phyloP scores from a whole-genome alignment of 73 alveolate species.

The Paramecium caudatum region DNA sequence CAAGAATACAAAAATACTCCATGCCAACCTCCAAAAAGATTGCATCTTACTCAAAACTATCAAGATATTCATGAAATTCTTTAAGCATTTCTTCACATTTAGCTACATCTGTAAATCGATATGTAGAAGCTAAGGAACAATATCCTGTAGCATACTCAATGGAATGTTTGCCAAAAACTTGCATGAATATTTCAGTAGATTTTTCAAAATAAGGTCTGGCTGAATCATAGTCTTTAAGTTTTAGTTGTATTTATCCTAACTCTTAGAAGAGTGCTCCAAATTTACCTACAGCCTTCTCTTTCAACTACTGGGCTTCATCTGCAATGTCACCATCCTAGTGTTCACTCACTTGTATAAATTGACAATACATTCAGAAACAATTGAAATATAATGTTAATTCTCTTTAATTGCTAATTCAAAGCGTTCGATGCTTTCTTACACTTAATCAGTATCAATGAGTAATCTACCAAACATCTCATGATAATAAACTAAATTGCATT shows the following conservation, averaged over 20 bases:
- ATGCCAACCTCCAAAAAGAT: constrained; percentile 21
- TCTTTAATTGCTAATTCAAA: neutral
- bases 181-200: neutral
- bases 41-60: neutral
- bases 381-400: neutral
- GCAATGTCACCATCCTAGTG: neutral
- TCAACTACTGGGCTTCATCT: neutral
- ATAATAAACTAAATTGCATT: neutral
- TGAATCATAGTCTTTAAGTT: neutral
- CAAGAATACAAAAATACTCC: constrained; percentile 28
- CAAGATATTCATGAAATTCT: constrained; percentile 36
- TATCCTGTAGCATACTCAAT: neutral
- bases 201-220: constrained; percentile 45
- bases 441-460: neutral
- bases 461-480: constrained; percentile 1
- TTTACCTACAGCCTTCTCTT: neutral
- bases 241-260: neutral
- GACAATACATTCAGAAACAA: neutral
- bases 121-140: constrained; percentile 26
- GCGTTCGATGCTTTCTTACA: neutral
- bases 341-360: neutral
- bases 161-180: constrained; percentile 38
- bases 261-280: neutral
- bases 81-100: constrained; percentile 32
- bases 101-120: neutral